Evolutionary conservation across 2,329 filamentous ascomycete species (phyloP), one percentile per base, ranked within the genome.

Genomic region (Xylaria sp.): DNA sequence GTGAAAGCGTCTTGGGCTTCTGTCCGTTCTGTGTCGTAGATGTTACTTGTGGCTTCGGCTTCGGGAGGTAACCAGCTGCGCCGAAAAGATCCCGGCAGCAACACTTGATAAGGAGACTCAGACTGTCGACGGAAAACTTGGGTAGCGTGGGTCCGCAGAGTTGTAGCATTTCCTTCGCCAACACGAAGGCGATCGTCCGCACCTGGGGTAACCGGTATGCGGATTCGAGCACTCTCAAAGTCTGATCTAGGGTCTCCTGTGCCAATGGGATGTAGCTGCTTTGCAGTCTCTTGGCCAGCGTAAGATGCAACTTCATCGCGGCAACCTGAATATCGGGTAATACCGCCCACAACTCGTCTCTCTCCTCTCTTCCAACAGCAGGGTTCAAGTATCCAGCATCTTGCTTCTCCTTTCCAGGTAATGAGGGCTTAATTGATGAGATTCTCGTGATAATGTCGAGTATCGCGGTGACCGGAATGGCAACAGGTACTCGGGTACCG

Each of bases 291-390:
- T 78, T 73, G 19, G 84, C 71, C 51, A 94, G 70, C 9, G 77
- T 74, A 7, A 79, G 72, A 19, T 90, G 74, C 1, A 96, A 74
- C 19, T 82, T 74, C 57, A 96, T 76, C n/a, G 84, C 82, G 11
- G 88, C 85, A 11, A 86, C 74, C 69, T 97, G 91, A 46, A 97
- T 83, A 8, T 82, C 79, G 3, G 92, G 90, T 9, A 97, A 79
- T 16, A 84, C 78, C 52, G 82, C 77, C 83, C 89, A 92, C 2
- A 97, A 79, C 50, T 87, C 84, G 56, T 96, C 91, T 62, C 88
- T 87, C 74, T 97, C 93, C 54, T 95, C 90, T 62, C 88, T 84
- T 37, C 86, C 82, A 63, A 94, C 84, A 63, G 90, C 87, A 6
- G 86, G 79, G 66, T 92, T 92, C 60, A 86, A 79, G 61, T 87